Evolutionary conservation across 2,329 filamentous ascomycete genomes (phyloP), one percentile per base, ranked within the genome.

Genomic region (Purpureocillium lavendulum): DNA sequence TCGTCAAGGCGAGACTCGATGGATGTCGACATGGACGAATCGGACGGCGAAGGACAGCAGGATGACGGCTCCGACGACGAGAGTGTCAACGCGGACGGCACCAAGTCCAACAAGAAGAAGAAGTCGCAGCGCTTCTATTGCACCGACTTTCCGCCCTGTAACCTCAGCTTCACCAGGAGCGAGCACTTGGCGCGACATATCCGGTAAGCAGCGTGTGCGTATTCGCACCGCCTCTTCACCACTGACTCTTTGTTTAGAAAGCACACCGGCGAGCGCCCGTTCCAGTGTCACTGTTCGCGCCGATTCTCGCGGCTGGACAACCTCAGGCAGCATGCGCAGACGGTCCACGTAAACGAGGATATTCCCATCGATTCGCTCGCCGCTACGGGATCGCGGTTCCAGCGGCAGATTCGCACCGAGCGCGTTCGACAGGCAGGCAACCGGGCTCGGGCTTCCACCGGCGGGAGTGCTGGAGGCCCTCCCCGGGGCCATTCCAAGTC

Each of bases 121-220:
- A 95, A 95, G 62, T 87, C 88, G 1, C 88, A 96, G 60, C 80
- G 87, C 34, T 98, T 98, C 62, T 96, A 90, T 62, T 98, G 92
- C 65, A 94, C 84, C 4, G 88, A 95, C 26, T 97, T 87, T 52
- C 90, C 90, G 18, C 89, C 89, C 4, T 98, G 92, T 62, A 89
- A 83, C 54, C 62, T 98, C 42, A 96, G 88, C 61, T 98, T 98
- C 58, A 97, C 92, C 0, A 73, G 92, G 45, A 97, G 90, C 56
- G 92, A 98, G 59, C 92, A 98, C 67, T 64, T 98, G 44, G 90
- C 90, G 13, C 77, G 92, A 38, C 92, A 98, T 56, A 97, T 98
- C 51, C 80, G 89, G 82, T 89, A 73, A 29, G 52, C 41, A 11
- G 15, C 18, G 14, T 38, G 34, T 3, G 24, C 15, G 7, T 8